Evolutionary conservation across 2,329 filamentous ascomycete genomes (phyloP).

Genomic region (Botrytis deweyae): DNA sequence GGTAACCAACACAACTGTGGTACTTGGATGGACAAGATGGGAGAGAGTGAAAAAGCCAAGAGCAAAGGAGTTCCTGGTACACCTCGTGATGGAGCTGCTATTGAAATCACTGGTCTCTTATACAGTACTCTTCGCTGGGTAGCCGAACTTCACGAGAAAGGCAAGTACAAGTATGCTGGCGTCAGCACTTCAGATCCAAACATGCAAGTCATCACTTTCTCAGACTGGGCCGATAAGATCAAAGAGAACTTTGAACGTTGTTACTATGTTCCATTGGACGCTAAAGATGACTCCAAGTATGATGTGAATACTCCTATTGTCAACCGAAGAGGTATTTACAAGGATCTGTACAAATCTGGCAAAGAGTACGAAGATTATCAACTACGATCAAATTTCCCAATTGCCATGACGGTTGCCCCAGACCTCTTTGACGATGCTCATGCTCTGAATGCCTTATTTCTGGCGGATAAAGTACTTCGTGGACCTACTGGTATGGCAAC

Average conservation of each 20-base stretch:
- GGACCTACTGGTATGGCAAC: conserved; percentile 95
- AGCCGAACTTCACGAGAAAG: conserved; percentile 61
- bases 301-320: conserved; percentile 77
- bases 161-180: conserved; percentile 69
- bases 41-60: conserved; percentile 86
- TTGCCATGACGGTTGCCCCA: conserved; percentile 92
- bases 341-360: conserved; percentile 89
- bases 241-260: conserved; percentile 86
- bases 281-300: conserved; percentile 71
- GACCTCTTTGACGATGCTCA: conserved; percentile 78
- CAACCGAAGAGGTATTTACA: conserved; percentile 95
- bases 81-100: conserved; percentile 90
- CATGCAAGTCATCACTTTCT: conserved; percentile 61
- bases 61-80: conserved; percentile 94
- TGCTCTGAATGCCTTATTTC: conserved; percentile 74
- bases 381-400: conserved; percentile 87
- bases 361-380: conserved; percentile 99
- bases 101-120: conserved; percentile 90
- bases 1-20: conserved; percentile 94
- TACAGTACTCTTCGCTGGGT: conserved; percentile 91
- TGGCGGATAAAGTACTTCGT: conserved; percentile 76
- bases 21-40: conserved; percentile 99
- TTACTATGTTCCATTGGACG: conserved; percentile 77
- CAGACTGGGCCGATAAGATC: conserved; percentile 76
- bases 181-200: conserved; percentile 62